phyloP scores from a whole-genome alignment of 176 grass and related monocot species.

The Chrysopogon serrulatus region DNA sequence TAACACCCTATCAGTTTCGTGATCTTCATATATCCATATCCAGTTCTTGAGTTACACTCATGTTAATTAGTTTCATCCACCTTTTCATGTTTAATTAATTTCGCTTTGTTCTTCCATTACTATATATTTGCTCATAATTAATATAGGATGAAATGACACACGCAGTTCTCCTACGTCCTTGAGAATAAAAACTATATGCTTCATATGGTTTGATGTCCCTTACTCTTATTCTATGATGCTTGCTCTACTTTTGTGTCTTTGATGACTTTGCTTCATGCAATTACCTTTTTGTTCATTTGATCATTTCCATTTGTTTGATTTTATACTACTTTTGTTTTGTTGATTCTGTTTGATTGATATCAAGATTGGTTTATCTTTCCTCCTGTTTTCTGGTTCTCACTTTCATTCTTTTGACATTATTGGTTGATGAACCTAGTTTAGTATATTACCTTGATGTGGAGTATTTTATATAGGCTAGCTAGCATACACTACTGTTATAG shows the following conservation, averaged over 20 bases:
- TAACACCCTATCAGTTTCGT: not conserved
- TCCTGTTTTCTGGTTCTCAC: not conserved
- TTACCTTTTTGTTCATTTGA: not conserved
- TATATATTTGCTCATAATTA: conserved; percentile 1
- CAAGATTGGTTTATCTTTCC: not conserved
- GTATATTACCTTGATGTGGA: not conserved
- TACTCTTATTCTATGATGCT: not conserved
- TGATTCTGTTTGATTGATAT: not conserved
- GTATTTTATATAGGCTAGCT: not conserved
- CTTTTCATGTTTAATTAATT: not conserved
- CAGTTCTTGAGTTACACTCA: not conserved
- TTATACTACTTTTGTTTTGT: not conserved
- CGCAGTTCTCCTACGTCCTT: not conserved
- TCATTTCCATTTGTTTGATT: conserved; percentile 9
- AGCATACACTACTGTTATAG: not conserved
- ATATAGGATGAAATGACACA: not conserved
- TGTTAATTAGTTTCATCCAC: not conserved
- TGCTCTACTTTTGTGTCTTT: not conserved
- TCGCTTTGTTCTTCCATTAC: not conserved
- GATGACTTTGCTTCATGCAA: not conserved
- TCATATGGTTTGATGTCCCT: not conserved
- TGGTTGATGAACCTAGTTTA: not conserved
- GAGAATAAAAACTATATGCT: not conserved
- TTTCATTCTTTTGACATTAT: conserved; percentile 8
- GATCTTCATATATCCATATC: not conserved